A percentile compares a stretch with the other conserved stretches of the same genome.
phyloP scores from a whole-genome alignment of 2,329 filamentous ascomycete species.

The Xylariales sp. region DNA sequence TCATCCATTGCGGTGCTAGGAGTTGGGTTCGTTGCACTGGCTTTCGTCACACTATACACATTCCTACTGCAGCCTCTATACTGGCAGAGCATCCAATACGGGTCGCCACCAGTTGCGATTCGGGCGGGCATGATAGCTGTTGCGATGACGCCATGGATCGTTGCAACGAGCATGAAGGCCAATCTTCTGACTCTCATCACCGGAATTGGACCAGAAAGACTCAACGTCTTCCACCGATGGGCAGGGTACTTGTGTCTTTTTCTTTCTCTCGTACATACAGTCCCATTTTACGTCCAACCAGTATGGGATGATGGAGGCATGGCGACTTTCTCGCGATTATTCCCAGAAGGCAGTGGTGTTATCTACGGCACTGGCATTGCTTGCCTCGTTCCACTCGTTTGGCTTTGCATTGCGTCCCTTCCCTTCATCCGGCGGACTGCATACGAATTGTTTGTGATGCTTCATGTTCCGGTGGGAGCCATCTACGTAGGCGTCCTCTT shows the following conservation, averaged over 20 bases:
- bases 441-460: slow-evolving; percentile 79
- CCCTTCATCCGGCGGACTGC: slow-evolving; percentile 70
- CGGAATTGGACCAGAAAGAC: slow-evolving; percentile 83
- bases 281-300: slow-evolving; percentile 87
- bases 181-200: slow-evolving; percentile 81
- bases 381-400: slow-evolving; percentile 72
- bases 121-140: slow-evolving; percentile 88
- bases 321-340: slow-evolving; percentile 64
- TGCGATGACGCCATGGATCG: slow-evolving; percentile 87
- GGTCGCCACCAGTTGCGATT: slow-evolving; percentile 83
- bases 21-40: slow-evolving; percentile 62
- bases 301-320: slow-evolving; percentile 77
- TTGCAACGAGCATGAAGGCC: slow-evolving; percentile 84
- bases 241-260: slow-evolving; percentile 81
- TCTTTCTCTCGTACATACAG: slow-evolving; percentile 74
- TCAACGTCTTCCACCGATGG: slow-evolving; percentile 94
- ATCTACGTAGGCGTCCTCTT: slow-evolving; percentile 81
- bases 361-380: slow-evolving; percentile 85
- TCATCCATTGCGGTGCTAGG: slow-evolving; percentile 71
- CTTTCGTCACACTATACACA: slow-evolving; percentile 74
- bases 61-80: slow-evolving; percentile 87
- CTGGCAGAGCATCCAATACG: slow-evolving; percentile 80
- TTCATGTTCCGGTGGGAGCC: slow-evolving; percentile 79
- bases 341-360: slow-evolving; percentile 58
- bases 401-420: slow-evolving; percentile 81